Evolutionary conservation across 495 filamentous ascomycete genomes (phyloP).

Genomic region (Parathielavia hyrcaniae): DNA sequence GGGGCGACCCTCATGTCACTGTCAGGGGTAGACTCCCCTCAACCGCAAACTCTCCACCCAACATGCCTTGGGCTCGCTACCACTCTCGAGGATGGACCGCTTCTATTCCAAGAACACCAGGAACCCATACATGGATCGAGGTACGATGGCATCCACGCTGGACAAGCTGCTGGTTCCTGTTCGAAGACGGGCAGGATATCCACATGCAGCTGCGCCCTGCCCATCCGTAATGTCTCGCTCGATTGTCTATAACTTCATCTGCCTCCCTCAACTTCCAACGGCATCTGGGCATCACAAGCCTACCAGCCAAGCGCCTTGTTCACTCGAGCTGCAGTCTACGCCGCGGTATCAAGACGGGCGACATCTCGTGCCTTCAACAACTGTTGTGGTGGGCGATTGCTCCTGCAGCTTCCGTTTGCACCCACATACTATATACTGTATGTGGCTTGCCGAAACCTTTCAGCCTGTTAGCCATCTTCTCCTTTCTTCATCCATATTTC

Average conservation of each 20-base stretch:
- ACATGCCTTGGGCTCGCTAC: not conserved
- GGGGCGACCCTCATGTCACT: not conserved
- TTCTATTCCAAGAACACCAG: constrained; percentile 2
- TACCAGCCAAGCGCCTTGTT: not conserved
- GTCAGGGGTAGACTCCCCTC: constrained; percentile 5
- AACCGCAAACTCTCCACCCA: not conserved
- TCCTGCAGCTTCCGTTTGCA: too few relatives aligned
- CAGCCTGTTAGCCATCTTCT: too few relatives aligned
- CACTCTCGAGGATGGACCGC: not conserved
- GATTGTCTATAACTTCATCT: not conserved
- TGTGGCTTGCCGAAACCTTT: too few relatives aligned
- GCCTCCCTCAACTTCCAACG: too few relatives aligned
- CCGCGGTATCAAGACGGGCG: too few relatives aligned
- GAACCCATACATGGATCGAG: not conserved
- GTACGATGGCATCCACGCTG: not conserved
- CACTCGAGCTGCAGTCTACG: not conserved
- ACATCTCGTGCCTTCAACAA: too few relatives aligned
- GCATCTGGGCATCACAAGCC: too few relatives aligned
- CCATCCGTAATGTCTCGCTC: not conserved
- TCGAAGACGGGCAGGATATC: too few relatives aligned
- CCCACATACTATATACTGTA: too few relatives aligned
- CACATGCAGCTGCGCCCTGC: too few relatives aligned
- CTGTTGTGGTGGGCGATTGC: too few relatives aligned
- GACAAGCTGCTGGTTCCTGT: not conserved
- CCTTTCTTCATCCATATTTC: too few relatives aligned